A percentile compares a stretch with the other conserved stretches of the same genome.
Conservation (phyloP, 75 land plant species). For the Sequoia sempervirens region DNA sequence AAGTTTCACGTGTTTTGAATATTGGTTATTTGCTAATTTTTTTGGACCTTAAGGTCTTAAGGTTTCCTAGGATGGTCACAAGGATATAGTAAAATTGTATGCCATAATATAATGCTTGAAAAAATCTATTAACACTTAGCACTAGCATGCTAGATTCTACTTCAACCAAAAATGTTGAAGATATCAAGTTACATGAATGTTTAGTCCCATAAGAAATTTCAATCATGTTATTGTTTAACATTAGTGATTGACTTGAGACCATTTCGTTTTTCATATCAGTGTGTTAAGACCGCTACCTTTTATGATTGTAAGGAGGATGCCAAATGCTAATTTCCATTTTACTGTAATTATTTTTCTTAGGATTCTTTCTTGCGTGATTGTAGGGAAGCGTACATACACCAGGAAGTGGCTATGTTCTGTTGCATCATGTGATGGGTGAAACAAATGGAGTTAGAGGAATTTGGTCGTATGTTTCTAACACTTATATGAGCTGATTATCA, state of each 20-base stretch:
- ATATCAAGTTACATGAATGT: neutral
- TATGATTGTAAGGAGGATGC: neutral
- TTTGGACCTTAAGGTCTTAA: neutral
- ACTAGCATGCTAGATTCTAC: neutral
- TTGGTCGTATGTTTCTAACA: conserved; percentile 84
- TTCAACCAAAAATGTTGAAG: neutral
- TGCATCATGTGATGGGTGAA: conserved; percentile 99
- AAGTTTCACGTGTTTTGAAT: neutral
- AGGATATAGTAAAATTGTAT: neutral
- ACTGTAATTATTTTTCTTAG: neutral
- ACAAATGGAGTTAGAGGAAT: conserved; percentile 91
- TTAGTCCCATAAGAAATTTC: neutral
- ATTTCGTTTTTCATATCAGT: neutral
- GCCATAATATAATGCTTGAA: neutral
- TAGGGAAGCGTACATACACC: conserved; percentile 85
- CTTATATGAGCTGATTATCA: neutral
- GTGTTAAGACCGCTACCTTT: neutral
- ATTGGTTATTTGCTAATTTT: neutral
- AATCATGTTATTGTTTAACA: neutral
- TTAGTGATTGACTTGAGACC: neutral
- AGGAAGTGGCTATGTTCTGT: conserved; percentile 97
- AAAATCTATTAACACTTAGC: neutral
- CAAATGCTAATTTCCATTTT: neutral
- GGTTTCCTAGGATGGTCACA: neutral
- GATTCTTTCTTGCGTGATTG: neutral